Conservation (phyloP, 805 yeast genomes). For the Wickerhamomyces silvicola region DNA sequence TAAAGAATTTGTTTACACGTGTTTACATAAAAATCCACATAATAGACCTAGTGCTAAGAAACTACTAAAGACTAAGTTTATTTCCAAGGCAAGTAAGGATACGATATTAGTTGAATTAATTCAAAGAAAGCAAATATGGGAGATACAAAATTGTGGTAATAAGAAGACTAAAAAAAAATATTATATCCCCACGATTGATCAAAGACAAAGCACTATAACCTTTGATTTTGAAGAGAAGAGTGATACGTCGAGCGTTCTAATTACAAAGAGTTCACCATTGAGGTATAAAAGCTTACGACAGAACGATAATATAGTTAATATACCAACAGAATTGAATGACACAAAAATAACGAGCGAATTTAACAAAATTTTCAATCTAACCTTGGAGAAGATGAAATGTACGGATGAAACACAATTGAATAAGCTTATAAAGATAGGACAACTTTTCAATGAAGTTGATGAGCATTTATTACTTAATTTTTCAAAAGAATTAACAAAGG, state of each 20-base stretch:
- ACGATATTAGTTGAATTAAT: conserved; percentile 33
- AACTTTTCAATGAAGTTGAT: conserved; percentile 11
- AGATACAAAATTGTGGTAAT: conserved; percentile 11
- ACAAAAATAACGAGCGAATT: neutral
- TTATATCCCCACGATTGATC: conserved; percentile 26
- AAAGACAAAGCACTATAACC: conserved; percentile 3
- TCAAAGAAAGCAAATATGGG: conserved; percentile 38
- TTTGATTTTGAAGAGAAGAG: conserved; percentile 21
- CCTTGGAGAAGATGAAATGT: conserved; percentile 3
- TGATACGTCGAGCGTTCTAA: conserved; percentile 16
- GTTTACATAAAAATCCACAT: conserved; percentile 66
- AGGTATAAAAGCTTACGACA: conserved; percentile 6
- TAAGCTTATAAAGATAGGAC: conserved; percentile 12
- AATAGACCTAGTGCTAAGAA: conserved; percentile 58
- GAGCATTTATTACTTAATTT: conserved; percentile 8
- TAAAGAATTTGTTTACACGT: conserved; percentile 59
- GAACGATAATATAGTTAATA: conserved; percentile 8
- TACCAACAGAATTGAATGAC: neutral
- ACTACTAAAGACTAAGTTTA: conserved; percentile 55
- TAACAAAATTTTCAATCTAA: conserved; percentile 5
- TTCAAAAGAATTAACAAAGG: conserved; percentile 4
- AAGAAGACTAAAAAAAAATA: conserved; percentile 5
- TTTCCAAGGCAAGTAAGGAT: conserved; percentile 31
- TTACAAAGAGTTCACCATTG: conserved; percentile 15
- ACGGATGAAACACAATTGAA: conserved; percentile 10